phyloP scores from a whole-genome alignment of 2,329 filamentous ascomycete species.

The Arachnopeziza araneosa region DNA sequence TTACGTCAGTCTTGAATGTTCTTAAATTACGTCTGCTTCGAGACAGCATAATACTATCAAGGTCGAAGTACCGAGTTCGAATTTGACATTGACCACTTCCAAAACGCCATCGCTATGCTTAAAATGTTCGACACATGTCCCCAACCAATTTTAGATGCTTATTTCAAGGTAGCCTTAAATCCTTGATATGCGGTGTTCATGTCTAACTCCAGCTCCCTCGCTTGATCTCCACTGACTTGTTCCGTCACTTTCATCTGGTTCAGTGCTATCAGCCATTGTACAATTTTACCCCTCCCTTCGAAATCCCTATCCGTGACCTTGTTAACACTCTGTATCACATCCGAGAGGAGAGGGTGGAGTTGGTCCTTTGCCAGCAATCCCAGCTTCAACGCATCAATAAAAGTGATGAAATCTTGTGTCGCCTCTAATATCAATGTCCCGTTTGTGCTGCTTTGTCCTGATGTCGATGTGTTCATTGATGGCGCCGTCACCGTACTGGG shows the following conservation, averaged over 20 bases:
- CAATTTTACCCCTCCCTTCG: slow-evolving; percentile 92
- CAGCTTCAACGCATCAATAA: slow-evolving; percentile 89
- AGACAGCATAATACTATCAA: background rate
- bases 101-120: slow-evolving; percentile 20
- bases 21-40: background rate
- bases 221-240: slow-evolving; percentile 80
- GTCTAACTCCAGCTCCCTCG: slow-evolving; percentile 83
- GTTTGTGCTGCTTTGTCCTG: slow-evolving; percentile 35
- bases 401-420: slow-evolving; percentile 97
- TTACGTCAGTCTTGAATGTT: background rate
- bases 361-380: slow-evolving; percentile 92
- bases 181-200: slow-evolving; percentile 93
- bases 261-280: slow-evolving; percentile 94
- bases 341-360: slow-evolving; percentile 88
- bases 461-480: slow-evolving; percentile 38
- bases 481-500: slow-evolving; percentile 68
- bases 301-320: slow-evolving; percentile 95
- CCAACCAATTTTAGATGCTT: slow-evolving; percentile 2
- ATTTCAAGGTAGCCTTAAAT: slow-evolving; percentile 57
- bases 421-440: slow-evolving; percentile 74
- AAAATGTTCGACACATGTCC: background rate
- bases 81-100: background rate
- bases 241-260: slow-evolving; percentile 98
- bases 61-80: too few relatives aligned
- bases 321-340: slow-evolving; percentile 95